Conservation (phyloP, 2,329 filamentous ascomycete species). For the Phialophora expanda region DNA sequence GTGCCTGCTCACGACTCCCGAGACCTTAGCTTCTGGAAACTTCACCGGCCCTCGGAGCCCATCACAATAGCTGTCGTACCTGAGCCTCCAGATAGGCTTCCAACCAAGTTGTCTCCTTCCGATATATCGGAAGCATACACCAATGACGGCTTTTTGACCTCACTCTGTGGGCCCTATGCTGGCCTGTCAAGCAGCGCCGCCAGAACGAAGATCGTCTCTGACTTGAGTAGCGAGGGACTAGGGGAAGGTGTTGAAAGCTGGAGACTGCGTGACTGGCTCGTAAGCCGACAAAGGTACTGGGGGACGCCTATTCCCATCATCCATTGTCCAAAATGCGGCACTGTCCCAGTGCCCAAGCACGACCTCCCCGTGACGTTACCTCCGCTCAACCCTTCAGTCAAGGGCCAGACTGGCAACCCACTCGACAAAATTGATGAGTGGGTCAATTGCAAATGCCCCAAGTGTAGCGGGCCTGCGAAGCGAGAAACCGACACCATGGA, state of each 20-base stretch:
- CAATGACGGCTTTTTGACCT: slow-evolving; percentile 70
- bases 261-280: slow-evolving; percentile 85
- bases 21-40: slow-evolving; percentile 79
- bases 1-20: slow-evolving; percentile 83
- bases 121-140: slow-evolving; percentile 61
- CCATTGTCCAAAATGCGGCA: slow-evolving; percentile 76
- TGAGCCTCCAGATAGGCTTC: slow-evolving; percentile 44
- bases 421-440: slow-evolving; percentile 74
- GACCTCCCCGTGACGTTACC: slow-evolving; percentile 80
- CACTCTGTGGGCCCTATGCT: slow-evolving; percentile 67
- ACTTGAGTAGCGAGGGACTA: slow-evolving; percentile 57
- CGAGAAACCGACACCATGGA: slow-evolving; percentile 96
- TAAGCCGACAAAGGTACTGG: slow-evolving; percentile 93
- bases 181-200: slow-evolving; percentile 69
- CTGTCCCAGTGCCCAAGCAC: slow-evolving; percentile 76
- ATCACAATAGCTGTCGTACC: slow-evolving; percentile 66
- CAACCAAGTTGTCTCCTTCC: slow-evolving; percentile 37
- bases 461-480: slow-evolving; percentile 70
- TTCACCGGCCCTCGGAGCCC: slow-evolving; percentile 64
- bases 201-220: slow-evolving; percentile 63
- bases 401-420: slow-evolving; percentile 75
- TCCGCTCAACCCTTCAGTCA: slow-evolving; percentile 67
- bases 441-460: slow-evolving; percentile 75
- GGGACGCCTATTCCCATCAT: slow-evolving; percentile 87
- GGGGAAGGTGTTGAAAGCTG: slow-evolving; percentile 72